Percentiles rank a stretch among this genome's conserved stretches.
These are phyloP conservation scores for Sarocladiaceae sp. DNA, from an alignment of 2,329 filamentous ascomycete genomes.

Conservation along the genomic window DNA sequence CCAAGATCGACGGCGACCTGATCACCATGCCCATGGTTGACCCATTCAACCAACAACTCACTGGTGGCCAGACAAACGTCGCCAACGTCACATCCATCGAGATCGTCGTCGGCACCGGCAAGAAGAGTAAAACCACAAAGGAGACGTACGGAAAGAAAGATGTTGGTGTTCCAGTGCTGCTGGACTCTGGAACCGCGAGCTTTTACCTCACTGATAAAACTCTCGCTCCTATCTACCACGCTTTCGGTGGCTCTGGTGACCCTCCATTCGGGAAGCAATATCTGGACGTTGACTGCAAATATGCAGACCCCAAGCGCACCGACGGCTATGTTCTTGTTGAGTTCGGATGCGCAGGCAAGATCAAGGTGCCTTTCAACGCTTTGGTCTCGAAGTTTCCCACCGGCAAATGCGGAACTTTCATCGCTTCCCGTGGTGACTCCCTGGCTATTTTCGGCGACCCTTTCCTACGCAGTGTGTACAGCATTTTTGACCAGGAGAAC, in stretches of 20 bases:
- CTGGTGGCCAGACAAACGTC: neutral
- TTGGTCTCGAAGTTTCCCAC: conserved; percentile 2
- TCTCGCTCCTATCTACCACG: conserved; percentile 3
- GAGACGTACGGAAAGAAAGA: neutral
- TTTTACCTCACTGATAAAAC: conserved; percentile 1
- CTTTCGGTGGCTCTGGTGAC: neutral
- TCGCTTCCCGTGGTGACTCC: neutral
- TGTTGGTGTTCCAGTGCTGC: conserved; percentile 1
- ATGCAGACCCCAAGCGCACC: neutral
- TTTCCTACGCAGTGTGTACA: conserved; percentile 1
- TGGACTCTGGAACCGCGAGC: neutral
- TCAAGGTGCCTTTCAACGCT: neutral
- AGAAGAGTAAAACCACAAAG: neutral
- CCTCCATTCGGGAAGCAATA: neutral
- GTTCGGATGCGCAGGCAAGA: neutral
- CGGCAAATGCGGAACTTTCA: conserved; percentile 1
- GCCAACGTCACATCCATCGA: conserved; percentile 6
- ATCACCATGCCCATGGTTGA: conserved; percentile 5
- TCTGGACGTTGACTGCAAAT: conserved; percentile 1
- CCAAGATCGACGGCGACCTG: conserved; percentile 1
- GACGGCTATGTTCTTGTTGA: neutral
- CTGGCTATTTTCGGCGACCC: neutral
- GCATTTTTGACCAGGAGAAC: conserved; percentile 9
- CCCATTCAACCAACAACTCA: neutral
- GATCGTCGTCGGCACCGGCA: neutral